Evolutionary conservation across 768 basidiomycete species (phyloP), one percentile per base, ranked within the genome.

Genomic region (Panaeolus papilionaceus): DNA sequence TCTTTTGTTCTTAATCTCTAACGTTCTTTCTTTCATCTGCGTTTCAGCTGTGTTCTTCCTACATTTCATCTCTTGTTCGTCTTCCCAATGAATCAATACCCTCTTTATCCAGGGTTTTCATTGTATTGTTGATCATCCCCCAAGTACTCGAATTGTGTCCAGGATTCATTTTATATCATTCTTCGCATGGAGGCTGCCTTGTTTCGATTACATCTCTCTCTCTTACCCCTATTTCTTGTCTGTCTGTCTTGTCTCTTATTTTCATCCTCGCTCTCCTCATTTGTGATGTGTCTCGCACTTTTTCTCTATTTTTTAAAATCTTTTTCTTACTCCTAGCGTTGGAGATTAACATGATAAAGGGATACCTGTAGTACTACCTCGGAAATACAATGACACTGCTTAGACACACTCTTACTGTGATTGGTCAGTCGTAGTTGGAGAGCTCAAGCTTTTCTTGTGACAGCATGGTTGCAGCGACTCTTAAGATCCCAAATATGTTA

Each of bases 321-420:
- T 38, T 20, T 62, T 54, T 47, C 62, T 65, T 54, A 47, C 44
- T 65, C 65, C 61, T 18, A 38, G 47, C 47, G 47, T 66, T 62
- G 68, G 66, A 66, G 68, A 47, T 54, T 64, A 39, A 63, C 44
- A 38, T 39, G 45, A 47, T 39, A 66, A 65, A 65, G 68, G 68
- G 68, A 63, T 65, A 62, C 68, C 66, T 58, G 54, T 58, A 58
- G 68, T 68, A 68, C 64, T 68, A 66, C 47, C 49, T 68, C 66
- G 61, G 68, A 65, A 68, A 68, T 66, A 42, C 61, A 68, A 68
- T 68, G 68, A 63, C 66, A 65, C 11, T 62, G 62, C 44, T 65
- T 68, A 68, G 68, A 68, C 64, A 39, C 54, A 23, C 23, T 18
- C 45, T 18, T 28, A 4, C 11, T 8, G 28, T 9, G 7, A 28